Evolutionary conservation across 2,329 filamentous ascomycete species (phyloP).

Genomic region (Verticillium klebahnii): DNA sequence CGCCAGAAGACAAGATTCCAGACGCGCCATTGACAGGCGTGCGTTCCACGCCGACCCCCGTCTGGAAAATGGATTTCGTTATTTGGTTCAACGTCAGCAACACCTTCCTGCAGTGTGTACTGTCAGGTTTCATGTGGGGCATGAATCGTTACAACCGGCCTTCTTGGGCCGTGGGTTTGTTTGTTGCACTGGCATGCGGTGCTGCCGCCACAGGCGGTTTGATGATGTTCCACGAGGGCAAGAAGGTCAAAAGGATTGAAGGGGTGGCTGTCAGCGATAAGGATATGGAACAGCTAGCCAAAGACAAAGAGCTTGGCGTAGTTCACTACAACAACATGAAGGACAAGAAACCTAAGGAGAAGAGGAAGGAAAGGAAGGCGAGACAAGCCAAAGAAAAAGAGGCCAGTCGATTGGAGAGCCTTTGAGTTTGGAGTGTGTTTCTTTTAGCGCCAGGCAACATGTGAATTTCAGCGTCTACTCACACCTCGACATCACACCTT

Average conservation of each 20-base stretch:
- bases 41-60: slow-evolving; percentile 59
- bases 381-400: slow-evolving; percentile 8
- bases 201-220: slow-evolving; percentile 65
- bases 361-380: slow-evolving; percentile 23
- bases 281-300: slow-evolving; percentile 45
- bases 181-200: slow-evolving; percentile 69
- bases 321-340: slow-evolving; percentile 55
- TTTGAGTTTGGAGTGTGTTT: background rate
- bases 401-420: background rate
- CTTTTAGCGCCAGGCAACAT: background rate
- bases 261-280: slow-evolving; percentile 59
- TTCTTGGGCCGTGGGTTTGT: slow-evolving; percentile 73
- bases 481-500: background rate
- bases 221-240: slow-evolving; percentile 68
- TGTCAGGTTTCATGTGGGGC: slow-evolving; percentile 81
- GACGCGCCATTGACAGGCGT: slow-evolving; percentile 66
- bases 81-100: slow-evolving; percentile 77
- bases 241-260: slow-evolving; percentile 66
- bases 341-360: slow-evolving; percentile 43
- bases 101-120: slow-evolving; percentile 68
- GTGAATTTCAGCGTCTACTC: background rate
- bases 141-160: slow-evolving; percentile 70
- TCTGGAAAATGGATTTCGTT: slow-evolving; percentile 77
- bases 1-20: slow-evolving; percentile 59
- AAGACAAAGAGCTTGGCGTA: slow-evolving; percentile 51